Evolutionary conservation across 768 basidiomycete species (phyloP).

Genomic region (Hygrophorus russula): DNA sequence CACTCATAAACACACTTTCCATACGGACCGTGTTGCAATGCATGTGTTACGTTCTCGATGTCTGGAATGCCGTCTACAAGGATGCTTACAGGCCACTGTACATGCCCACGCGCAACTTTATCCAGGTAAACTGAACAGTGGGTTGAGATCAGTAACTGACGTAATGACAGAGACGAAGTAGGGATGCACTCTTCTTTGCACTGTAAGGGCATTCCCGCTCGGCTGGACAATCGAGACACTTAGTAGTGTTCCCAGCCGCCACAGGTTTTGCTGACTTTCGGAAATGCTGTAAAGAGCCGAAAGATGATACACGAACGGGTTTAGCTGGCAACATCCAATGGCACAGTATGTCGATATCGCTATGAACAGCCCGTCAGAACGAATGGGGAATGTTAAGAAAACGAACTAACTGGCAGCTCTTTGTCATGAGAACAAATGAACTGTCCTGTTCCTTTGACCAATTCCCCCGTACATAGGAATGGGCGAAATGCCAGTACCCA

Average conservation of each 20-base stretch:
- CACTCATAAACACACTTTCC: conserved; percentile 81
- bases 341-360: conserved; percentile 79
- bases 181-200: conserved; percentile 63
- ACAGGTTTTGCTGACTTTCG: conserved; percentile 59
- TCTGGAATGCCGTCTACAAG: conserved; percentile 78
- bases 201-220: conserved; percentile 75
- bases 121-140: conserved; percentile 65
- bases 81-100: conserved; percentile 53
- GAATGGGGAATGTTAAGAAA: not conserved
- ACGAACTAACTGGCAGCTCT: conserved; percentile 72
- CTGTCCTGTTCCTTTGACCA: conserved; percentile 63
- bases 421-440: conserved; percentile 80
- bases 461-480: conserved; percentile 78
- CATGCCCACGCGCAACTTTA: conserved; percentile 43
- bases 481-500: conserved; percentile 82
- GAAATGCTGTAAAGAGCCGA: conserved; percentile 81
- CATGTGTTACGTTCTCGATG: conserved; percentile 73
- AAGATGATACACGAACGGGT: conserved; percentile 68
- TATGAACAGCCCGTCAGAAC: conserved; percentile 17
- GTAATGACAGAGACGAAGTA: not conserved
- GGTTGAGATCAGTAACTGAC: conserved; percentile 2
- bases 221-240: conserved; percentile 69
- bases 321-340: conserved; percentile 60
- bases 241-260: conserved; percentile 51
- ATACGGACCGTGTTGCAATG: conserved; percentile 60